Conservation (phyloP, 2,329 filamentous ascomycete species). For the Aspergillus sp. region DNA sequence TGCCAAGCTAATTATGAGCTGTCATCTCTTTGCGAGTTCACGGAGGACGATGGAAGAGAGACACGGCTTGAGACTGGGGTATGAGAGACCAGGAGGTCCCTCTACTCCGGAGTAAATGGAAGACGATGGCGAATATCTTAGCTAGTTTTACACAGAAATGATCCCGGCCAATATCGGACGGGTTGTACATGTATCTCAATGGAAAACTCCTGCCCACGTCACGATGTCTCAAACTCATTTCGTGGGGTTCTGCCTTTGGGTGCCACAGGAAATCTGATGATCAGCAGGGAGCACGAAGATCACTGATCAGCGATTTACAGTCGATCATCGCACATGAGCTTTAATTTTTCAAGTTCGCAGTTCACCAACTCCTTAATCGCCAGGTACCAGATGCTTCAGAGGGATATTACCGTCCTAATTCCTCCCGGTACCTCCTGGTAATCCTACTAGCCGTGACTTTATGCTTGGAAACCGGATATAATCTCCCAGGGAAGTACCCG, state of each 20-base stretch:
- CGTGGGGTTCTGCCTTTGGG: neutral
- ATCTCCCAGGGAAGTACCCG: too few species aligned
- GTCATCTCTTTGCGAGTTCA: neutral
- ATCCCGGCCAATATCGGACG: neutral
- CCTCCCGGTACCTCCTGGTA: too few species aligned
- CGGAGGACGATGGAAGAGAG: neutral
- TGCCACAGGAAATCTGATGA: neutral
- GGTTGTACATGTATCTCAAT: neutral
- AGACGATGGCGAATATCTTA: neutral
- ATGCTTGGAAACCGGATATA: too few species aligned
- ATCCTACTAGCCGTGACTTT: too few species aligned
- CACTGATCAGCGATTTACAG: neutral
- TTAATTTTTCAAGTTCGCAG: neutral
- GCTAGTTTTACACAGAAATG: neutral
- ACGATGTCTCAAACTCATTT: neutral
- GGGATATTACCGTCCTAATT: too few species aligned
- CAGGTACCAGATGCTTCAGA: neutral
- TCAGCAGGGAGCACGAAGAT: neutral
- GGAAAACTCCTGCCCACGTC: neutral
- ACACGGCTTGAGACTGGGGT: neutral
- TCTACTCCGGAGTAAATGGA: neutral
- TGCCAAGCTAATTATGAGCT: conserved; percentile 1
- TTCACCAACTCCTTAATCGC: neutral
- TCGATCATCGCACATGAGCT: neutral
- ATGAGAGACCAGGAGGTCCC: neutral